Evolutionary conservation across 2,329 filamentous ascomycete species (phyloP).

Genomic region (Chaetomium olivaceum): DNA sequence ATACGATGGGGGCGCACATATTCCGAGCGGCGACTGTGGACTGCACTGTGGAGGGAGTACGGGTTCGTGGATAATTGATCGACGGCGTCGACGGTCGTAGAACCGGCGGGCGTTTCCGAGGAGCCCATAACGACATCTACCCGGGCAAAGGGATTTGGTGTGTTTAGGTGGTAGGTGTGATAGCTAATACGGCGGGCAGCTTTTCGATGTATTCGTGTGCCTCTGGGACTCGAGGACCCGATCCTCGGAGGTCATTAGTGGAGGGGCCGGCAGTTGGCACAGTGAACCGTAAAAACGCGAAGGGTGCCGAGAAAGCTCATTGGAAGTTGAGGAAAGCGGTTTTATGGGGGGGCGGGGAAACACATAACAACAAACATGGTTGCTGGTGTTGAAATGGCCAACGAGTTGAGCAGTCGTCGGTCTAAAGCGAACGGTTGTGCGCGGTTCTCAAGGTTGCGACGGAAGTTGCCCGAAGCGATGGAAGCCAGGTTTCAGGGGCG

Average conservation of each 20-base stretch:
- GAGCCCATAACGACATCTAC: slow-evolving; percentile 19
- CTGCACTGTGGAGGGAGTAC: slow-evolving; percentile 61
- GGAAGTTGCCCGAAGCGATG: neutral
- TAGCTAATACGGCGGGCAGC: neutral
- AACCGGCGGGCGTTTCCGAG: slow-evolving; percentile 24
- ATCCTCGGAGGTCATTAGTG: neutral
- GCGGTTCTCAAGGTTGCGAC: neutral
- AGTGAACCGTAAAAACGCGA: neutral
- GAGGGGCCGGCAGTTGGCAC: neutral
- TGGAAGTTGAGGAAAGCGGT: neutral
- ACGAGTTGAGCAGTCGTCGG: neutral
- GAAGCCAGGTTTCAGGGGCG: too few relatives aligned
- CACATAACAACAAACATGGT: neutral
- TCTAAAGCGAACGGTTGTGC: neutral
- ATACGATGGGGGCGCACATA: slow-evolving; percentile 75
- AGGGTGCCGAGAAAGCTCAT: neutral
- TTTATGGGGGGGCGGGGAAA: neutral
- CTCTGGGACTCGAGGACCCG: neutral
- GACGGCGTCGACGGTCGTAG: slow-evolving; percentile 41
- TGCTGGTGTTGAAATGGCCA: neutral
- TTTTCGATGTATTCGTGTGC: neutral
- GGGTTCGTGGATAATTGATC: slow-evolving; percentile 49
- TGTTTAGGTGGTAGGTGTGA: neutral
- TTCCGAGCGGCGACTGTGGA: slow-evolving; percentile 74
- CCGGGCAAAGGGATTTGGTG: neutral